phyloP scores from a whole-genome alignment of 495 filamentous ascomycete genomes.

The Xylaria nigripes region DNA sequence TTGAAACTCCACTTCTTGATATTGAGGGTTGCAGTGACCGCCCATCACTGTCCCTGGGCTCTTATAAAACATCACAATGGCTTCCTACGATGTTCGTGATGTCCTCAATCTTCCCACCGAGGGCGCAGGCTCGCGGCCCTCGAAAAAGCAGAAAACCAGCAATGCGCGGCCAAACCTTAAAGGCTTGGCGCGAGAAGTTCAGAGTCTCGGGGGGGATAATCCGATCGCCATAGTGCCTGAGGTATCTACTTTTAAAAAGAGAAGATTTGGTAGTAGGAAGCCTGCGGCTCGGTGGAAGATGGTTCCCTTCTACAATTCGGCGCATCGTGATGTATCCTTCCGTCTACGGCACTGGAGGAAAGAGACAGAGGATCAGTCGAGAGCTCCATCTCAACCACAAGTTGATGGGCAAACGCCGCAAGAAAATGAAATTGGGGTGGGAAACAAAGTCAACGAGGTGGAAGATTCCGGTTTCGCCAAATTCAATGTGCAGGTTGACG shows the following conservation, averaged over 20 bases:
- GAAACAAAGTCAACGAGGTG: slow-evolving; percentile 17
- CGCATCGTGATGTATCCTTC: slow-evolving; percentile 40
- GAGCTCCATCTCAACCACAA: slow-evolving; percentile 7
- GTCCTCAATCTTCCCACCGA: slow-evolving; percentile 75
- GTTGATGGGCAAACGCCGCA: slow-evolving; percentile 11
- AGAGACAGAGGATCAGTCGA: slow-evolving; percentile 31
- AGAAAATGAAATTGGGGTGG: slow-evolving; percentile 8
- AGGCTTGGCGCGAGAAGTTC: slow-evolving; percentile 49
- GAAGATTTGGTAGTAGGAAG: slow-evolving; percentile 47
- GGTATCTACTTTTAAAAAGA: slow-evolving; percentile 39
- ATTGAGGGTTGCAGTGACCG: not conserved
- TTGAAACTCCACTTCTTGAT: not conserved
- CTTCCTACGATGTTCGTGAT: slow-evolving; percentile 78
- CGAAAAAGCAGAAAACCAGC: slow-evolving; percentile 70
- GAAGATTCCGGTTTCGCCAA: slow-evolving; percentile 59
- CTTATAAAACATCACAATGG: slow-evolving; percentile 41
- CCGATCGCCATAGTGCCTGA: slow-evolving; percentile 42
- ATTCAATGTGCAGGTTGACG: slow-evolving; percentile 68
- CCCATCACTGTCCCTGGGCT: not conserved
- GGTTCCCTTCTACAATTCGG: slow-evolving; percentile 48
- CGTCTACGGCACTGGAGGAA: slow-evolving; percentile 61
- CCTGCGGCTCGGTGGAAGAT: slow-evolving; percentile 53
- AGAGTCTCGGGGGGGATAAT: slow-evolving; percentile 48
- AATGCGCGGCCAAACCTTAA: slow-evolving; percentile 59
- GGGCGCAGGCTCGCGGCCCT: slow-evolving; percentile 48